Percentiles rank a stretch among this genome's conserved stretches.
Conservation (phyloP, 1,139 yeast genomes). For the Sugiyamaella paludigena region DNA sequence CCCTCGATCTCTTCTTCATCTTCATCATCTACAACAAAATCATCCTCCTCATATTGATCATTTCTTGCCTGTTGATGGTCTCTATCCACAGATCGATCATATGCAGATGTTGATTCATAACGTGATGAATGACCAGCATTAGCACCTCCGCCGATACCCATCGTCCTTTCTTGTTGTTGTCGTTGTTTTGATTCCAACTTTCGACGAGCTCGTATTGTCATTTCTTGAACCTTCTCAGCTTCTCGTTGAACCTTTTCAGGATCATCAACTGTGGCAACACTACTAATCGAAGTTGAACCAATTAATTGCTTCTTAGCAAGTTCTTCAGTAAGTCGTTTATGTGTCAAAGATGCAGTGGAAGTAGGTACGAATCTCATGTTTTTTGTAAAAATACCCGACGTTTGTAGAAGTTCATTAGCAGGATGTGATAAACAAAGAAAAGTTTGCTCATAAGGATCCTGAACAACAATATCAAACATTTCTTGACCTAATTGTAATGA, state of each 20-base stretch:
- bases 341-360: conserved; percentile 79
- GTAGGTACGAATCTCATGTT: conserved; percentile 80
- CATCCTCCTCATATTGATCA: conserved; percentile 55
- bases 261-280: conserved; percentile 77
- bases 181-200: conserved; percentile 54
- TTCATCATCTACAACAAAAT: conserved; percentile 50
- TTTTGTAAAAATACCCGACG: conserved; percentile 44
- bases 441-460: conserved; percentile 65
- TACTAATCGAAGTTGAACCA: conserved; percentile 55
- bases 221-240: conserved; percentile 71
- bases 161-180: conserved; percentile 65
- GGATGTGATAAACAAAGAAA: conserved; percentile 71
- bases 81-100: background rate
- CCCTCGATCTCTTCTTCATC: conserved; percentile 46
- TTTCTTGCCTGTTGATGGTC: conserved; percentile 11
- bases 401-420: conserved; percentile 67
- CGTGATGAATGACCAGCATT: conserved; percentile 19
- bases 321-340: conserved; percentile 73
- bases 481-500: conserved; percentile 87
- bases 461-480: conserved; percentile 69
- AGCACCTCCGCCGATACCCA: conserved; percentile 27
- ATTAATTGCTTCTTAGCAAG: conserved; percentile 62
- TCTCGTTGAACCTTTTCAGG: conserved; percentile 82
- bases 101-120: background rate
- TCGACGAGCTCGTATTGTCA: conserved; percentile 41